phyloP scores from a whole-genome alignment of 805 yeast genomes.

The Ogataea paraovalis region DNA sequence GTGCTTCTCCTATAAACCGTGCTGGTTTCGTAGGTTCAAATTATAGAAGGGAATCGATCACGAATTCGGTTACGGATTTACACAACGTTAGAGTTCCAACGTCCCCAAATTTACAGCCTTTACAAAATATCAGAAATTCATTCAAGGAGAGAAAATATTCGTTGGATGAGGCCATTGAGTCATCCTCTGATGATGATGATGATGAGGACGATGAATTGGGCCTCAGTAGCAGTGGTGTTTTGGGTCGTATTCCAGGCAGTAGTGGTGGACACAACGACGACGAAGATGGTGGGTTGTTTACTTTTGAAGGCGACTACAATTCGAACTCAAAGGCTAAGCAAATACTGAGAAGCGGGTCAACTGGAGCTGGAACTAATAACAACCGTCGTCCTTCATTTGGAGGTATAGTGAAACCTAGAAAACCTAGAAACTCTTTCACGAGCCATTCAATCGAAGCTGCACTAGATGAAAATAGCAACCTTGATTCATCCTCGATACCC shows the following conservation, averaged over 20 bases:
- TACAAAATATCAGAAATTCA: constrained; percentile 29
- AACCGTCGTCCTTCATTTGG: constrained; percentile 30
- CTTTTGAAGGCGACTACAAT: constrained; percentile 23
- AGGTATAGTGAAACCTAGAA: constrained; percentile 33
- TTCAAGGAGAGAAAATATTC: constrained; percentile 28
- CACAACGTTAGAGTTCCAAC: constrained; percentile 45
- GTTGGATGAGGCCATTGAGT: constrained; percentile 37
- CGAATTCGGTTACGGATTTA: constrained; percentile 40
- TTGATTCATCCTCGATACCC: constrained; percentile 25
- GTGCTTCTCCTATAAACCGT: constrained; percentile 19
- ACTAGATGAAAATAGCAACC: constrained; percentile 25
- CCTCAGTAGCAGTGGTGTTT: constrained; percentile 17
- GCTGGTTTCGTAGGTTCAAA: constrained; percentile 2
- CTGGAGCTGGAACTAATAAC: constrained; percentile 4
- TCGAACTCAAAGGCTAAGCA: constrained; percentile 6
- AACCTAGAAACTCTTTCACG: constrained; percentile 31
- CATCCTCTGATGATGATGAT: constrained; percentile 38
- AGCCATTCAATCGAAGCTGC: constrained; percentile 29
- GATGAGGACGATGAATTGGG: constrained; percentile 33
- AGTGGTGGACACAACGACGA: constrained; percentile 35
- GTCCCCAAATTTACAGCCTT: constrained; percentile 31
- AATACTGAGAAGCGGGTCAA: constrained; percentile 19
- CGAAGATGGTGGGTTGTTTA: constrained; percentile 32
- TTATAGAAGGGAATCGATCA: constrained; percentile 48
- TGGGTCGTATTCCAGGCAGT: neutral